Percentiles rank a stretch among this genome's conserved stretches.
phyloP scores from a whole-genome alignment of 2,329 filamentous ascomycete species.

The Penicillium sp. region DNA sequence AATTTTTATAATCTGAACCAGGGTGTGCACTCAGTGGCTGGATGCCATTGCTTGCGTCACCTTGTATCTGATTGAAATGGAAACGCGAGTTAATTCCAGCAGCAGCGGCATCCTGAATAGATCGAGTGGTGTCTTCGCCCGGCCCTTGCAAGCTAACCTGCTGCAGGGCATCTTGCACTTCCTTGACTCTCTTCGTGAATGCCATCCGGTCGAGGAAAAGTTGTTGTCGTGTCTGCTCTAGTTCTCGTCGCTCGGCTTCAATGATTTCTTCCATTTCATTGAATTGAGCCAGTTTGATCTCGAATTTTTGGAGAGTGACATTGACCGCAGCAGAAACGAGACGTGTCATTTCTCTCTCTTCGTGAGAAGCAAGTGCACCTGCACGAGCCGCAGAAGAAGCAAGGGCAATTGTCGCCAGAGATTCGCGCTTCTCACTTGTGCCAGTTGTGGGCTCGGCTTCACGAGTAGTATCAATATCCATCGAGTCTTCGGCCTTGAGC shows the following conservation, averaged over 20 bases:
- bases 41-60: slow-evolving; percentile 26
- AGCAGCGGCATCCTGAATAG: slow-evolving; percentile 32
- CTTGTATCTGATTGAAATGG: slow-evolving; percentile 36
- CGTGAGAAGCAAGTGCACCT: slow-evolving; percentile 84
- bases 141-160: slow-evolving; percentile 39
- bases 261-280: slow-evolving; percentile 91
- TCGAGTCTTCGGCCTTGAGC: slow-evolving; percentile 54
- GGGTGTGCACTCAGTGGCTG: slow-evolving; percentile 39
- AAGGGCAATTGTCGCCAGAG: slow-evolving; percentile 69
- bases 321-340: slow-evolving; percentile 91
- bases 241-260: slow-evolving; percentile 84
- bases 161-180: slow-evolving; percentile 70
- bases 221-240: slow-evolving; percentile 87
- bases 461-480: slow-evolving; percentile 53
- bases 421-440: slow-evolving; percentile 44
- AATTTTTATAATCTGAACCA: slow-evolving; percentile 40
- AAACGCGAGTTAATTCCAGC: slow-evolving; percentile 37
- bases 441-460: slow-evolving; percentile 40
- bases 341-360: slow-evolving; percentile 93
- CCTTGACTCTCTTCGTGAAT: slow-evolving; percentile 81
- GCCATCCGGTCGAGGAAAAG: slow-evolving; percentile 87
- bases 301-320: slow-evolving; percentile 88
- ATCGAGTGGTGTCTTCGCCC: slow-evolving; percentile 37
- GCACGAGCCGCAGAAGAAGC: slow-evolving; percentile 82
- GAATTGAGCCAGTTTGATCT: slow-evolving; percentile 94